These are phyloP conservation scores for Psilocybe sp. DNA, from an alignment of 768 basidiomycete genomes.

Conservation along the genomic window DNA sequence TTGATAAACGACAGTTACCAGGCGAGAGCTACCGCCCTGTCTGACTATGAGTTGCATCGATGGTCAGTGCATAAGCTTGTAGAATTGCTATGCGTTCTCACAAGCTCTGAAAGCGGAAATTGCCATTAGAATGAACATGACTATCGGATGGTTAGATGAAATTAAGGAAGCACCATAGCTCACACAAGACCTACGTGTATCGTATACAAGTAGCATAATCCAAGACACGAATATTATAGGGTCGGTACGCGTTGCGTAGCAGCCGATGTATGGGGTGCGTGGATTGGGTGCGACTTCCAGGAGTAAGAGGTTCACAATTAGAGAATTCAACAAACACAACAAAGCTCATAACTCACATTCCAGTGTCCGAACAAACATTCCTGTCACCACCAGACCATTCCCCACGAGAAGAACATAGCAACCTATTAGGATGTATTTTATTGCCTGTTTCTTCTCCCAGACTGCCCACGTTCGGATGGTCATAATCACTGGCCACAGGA, in stretches of 20 bases:
- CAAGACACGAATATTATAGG: conserved; percentile 11
- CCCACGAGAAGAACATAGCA: conserved; percentile 6
- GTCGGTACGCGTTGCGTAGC: conserved; percentile 2
- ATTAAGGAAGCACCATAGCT: not conserved
- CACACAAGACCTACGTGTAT: conserved; percentile 5
- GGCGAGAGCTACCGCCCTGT: conserved; percentile 4
- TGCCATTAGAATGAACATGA: conserved; percentile 11
- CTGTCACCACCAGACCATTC: conserved; percentile 1
- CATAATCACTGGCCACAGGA: conserved; percentile 7
- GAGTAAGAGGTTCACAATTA: not conserved
- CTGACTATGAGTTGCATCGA: not conserved
- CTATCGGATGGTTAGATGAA: not conserved
- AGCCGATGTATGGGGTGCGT: conserved; percentile 7
- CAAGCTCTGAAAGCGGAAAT: conserved; percentile 11
- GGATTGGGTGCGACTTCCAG: conserved; percentile 6
- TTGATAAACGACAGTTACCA: conserved; percentile 8
- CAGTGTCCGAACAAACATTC: conserved; percentile 3
- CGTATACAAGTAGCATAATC: conserved; percentile 12
- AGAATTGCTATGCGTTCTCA: not conserved
- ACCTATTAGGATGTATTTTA: conserved; percentile 5
- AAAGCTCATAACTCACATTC: conserved; percentile 4
- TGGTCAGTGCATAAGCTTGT: too few species aligned
- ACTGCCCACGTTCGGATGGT: conserved; percentile 13
- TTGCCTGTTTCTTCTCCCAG: conserved; percentile 10
- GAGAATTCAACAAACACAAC: not conserved